Evolutionary conservation across 441 rosid species (phyloP).

Genomic region (Flueggea neowawraea): DNA sequence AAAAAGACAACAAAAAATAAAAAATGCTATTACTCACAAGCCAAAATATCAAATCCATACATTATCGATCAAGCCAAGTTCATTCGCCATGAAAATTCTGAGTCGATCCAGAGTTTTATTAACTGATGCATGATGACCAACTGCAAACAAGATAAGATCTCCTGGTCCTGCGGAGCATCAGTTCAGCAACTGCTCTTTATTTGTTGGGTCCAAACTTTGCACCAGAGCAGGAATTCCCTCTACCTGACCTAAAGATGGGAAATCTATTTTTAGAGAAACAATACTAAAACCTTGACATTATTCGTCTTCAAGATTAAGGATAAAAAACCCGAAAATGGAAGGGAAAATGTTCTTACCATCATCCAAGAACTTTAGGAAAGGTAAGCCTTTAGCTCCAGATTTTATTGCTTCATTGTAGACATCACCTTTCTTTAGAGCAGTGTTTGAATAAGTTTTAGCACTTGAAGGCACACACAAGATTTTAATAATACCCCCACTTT

Average conservation of each 20-base stretch:
- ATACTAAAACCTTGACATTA: not conserved
- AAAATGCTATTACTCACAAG: conserved; percentile 1
- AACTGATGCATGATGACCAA: conserved; percentile 70
- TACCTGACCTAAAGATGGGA: conserved; percentile 42
- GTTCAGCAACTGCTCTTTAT: conserved; percentile 44
- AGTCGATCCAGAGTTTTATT: conserved; percentile 77
- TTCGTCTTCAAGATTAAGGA: not conserved
- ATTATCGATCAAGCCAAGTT: conserved; percentile 68
- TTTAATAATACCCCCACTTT: conserved; percentile 74
- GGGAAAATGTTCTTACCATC: conserved; percentile 45
- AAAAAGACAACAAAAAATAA: conserved; percentile 7
- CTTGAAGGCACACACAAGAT: conserved; percentile 78
- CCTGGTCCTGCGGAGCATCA: conserved; percentile 73
- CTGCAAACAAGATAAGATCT: conserved; percentile 90
- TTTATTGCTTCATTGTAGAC: conserved; percentile 69
- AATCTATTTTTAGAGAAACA: conserved; percentile 8
- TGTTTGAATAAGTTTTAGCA: conserved; percentile 71
- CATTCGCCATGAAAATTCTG: conserved; percentile 63
- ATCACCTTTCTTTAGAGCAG: conserved; percentile 93
- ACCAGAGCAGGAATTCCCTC: conserved; percentile 85
- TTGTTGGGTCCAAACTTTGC: conserved; percentile 54
- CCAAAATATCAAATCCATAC: conserved; percentile 41
- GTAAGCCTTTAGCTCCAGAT: conserved; percentile 95
- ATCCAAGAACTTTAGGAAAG: conserved; percentile 86
- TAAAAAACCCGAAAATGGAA: not conserved